Base-by-base conservation (phyloP, 768 basidiomycete species). In the Tricholoma saponaceum region DNA sequence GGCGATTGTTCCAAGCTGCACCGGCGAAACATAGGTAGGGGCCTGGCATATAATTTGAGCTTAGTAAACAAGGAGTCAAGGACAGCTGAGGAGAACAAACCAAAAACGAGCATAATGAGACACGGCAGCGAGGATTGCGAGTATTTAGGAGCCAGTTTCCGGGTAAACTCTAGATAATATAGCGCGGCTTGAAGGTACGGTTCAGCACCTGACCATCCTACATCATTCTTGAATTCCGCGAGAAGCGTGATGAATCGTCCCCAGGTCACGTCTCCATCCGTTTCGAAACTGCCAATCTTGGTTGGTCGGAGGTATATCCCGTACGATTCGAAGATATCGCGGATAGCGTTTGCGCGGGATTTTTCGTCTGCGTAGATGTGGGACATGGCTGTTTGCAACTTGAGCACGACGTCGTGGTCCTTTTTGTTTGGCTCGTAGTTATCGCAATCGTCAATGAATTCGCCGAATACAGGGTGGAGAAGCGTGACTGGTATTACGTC, bases 401-500 rank as follows among this genome's bases (percentile, higher is more conserved):
- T 37, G 35, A 37, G 35, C 10, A 37, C 35, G 10, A 37, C 35
- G 35, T 37, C 35, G 35, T 37, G 35, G 35, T 44, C 43, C 20
- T 20, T 22, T 2, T 20, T 22, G 12, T 10, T 44, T 22, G 43
- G 43, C 43, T 8, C 18, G 18, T 44, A 22, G 43, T 44, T 44
- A 20, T 44, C 20, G 43, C 43, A 44, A 22, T 44, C 20, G 43
- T 44, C 43, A 41, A 50, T 18, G 35, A 51, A 54, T 18, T 54
- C 20, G 10, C 33, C 20, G 35, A 54, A 54, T 14, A 43, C 18
- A 18, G 53, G 53, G 41, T 54, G 53, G 2, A 54, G 53, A 41
- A 54, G 35, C 14, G 53, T 54, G 18, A 52, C 51, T 39, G 53
- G 53, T n/a, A 28, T 54, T 37, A 26, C 30, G 16, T 8, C 58